Conservation (phyloP, 768 basidiomycete genomes). For the Trametes punicea region DNA sequence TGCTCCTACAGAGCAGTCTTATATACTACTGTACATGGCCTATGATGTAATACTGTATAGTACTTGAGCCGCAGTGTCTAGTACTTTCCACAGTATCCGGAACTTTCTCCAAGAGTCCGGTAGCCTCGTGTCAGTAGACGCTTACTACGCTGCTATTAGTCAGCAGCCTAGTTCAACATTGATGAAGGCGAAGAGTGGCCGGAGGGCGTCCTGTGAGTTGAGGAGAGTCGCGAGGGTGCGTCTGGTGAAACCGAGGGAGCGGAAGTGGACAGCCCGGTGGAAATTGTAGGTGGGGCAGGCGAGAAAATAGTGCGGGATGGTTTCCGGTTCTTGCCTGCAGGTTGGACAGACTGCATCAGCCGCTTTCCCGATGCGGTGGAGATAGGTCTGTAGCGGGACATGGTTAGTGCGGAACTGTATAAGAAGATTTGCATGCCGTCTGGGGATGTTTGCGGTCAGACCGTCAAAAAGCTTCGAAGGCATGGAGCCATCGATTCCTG, state of each 20-base stretch:
- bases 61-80: too few species aligned
- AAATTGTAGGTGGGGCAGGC: constrained; percentile 10
- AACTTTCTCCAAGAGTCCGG: too few species aligned
- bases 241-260: neutral
- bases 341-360: constrained; percentile 12
- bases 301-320: constrained; percentile 24
- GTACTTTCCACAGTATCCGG: too few species aligned
- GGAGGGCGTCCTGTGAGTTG: neutral
- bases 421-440: constrained; percentile 18
- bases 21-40: too few species aligned
- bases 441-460: neutral
- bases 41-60: too few species aligned
- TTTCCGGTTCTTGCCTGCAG: constrained; percentile 9
- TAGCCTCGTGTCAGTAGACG: too few species aligned
- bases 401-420: constrained; percentile 35
- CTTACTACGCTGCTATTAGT: too few species aligned
- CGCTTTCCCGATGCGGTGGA: constrained; percentile 10
- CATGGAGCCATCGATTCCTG: neutral
- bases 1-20: too few species aligned
- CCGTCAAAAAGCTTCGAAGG: neutral
- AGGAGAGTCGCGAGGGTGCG: constrained; percentile 6
- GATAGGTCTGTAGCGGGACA: constrained; percentile 29
- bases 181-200: constrained; percentile 10
- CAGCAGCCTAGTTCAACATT: too few species aligned
- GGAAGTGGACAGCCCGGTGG: neutral